A percentile compares a stretch with the other conserved stretches of the same genome.
Evolutionary conservation across 768 basidiomycete genomes (phyloP).

Genomic region (Boletus tylopilopsis): DNA sequence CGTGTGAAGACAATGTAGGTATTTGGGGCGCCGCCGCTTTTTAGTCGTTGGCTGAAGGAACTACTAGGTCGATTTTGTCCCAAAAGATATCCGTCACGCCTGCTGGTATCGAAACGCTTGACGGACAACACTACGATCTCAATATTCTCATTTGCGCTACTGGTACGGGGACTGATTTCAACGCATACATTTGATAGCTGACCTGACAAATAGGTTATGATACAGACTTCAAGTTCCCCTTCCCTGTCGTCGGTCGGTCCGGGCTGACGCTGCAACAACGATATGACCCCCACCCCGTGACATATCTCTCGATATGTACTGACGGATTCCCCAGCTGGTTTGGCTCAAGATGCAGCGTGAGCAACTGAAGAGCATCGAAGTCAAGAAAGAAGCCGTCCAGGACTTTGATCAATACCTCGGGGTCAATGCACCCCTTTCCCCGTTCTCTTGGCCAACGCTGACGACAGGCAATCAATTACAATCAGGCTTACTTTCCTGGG

Average conservation of each 20-base stretch:
- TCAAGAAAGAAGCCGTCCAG: slow-evolving; percentile 53
- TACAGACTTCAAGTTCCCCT: slow-evolving; percentile 43
- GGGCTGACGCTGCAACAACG: slow-evolving; percentile 51
- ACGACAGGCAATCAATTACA: neutral
- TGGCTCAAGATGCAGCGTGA: slow-evolving; percentile 60
- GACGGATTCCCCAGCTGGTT: slow-evolving; percentile 74
- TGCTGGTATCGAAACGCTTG: slow-evolving; percentile 52
- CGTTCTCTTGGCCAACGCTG: neutral
- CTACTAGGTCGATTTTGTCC: slow-evolving; percentile 41
- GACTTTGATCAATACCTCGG: slow-evolving; percentile 62
- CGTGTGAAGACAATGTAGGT: slow-evolving; percentile 54
- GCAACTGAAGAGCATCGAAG: slow-evolving; percentile 57
- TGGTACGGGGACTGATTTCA: slow-evolving; percentile 28
- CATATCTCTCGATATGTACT: slow-evolving; percentile 56
- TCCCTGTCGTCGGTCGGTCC: slow-evolving; percentile 51
- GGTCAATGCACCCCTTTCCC: slow-evolving; percentile 24
- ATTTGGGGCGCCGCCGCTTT: neutral
- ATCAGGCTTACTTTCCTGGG: slow-evolving; percentile 15
- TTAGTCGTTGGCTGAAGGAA: neutral
- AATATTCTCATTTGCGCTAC: slow-evolving; percentile 65
- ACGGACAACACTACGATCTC: slow-evolving; percentile 51
- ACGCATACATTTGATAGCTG: neutral
- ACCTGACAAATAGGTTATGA: slow-evolving; percentile 36
- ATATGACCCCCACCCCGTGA: slow-evolving; percentile 50
- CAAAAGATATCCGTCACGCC: slow-evolving; percentile 49